These are phyloP conservation scores for Phytophthora multivora DNA, from an alignment of 352 stramenopile species.

Conservation along the genomic window DNA sequence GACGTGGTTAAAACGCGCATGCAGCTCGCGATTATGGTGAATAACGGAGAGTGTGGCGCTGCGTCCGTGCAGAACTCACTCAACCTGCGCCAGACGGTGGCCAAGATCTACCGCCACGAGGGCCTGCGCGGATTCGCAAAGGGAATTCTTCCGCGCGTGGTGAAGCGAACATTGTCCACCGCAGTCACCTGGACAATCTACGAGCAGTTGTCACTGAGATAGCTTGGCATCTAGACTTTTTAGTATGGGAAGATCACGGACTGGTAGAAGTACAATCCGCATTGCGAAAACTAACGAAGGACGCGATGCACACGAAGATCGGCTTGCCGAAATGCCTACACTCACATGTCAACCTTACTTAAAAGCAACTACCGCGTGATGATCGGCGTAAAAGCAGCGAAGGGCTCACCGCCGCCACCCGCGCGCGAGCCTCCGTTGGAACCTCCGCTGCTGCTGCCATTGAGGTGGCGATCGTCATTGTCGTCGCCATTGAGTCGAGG, in stretches of 20 bases:
- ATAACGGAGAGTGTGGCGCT: conserved; percentile 32
- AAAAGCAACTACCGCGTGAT: conserved; percentile 69
- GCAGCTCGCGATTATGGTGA: conserved; percentile 75
- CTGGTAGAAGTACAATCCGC: conserved; percentile 25
- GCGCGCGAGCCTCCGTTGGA: conserved; percentile 30
- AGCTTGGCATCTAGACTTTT: conserved; percentile 13
- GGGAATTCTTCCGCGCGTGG: conserved; percentile 93
- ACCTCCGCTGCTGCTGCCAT: conserved; percentile 13
- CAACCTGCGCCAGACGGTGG: conserved; percentile 65
- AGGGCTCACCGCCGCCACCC: conserved; percentile 55
- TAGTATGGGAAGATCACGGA: background rate
- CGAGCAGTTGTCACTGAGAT: conserved; percentile 88
- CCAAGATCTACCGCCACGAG: conserved; percentile 92
- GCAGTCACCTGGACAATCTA: conserved; percentile 99
- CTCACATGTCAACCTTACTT: conserved; percentile 4
- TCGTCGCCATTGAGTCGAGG: conserved; percentile 29
- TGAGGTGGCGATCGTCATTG: conserved; percentile 23
- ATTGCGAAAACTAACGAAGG: conserved; percentile 21
- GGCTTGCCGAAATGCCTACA: conserved; percentile 10
- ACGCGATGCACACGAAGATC: conserved; percentile 12
- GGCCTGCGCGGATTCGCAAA: conserved; percentile 93
- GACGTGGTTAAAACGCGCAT: conserved; percentile 91
- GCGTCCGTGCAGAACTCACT: conserved; percentile 59
- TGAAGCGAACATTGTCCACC: conserved; percentile 97
- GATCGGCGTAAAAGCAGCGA: conserved; percentile 86